Base-by-base conservation (phyloP, 352 stramenopile genomes). In the Halophytophthora polymorphica region DNA sequence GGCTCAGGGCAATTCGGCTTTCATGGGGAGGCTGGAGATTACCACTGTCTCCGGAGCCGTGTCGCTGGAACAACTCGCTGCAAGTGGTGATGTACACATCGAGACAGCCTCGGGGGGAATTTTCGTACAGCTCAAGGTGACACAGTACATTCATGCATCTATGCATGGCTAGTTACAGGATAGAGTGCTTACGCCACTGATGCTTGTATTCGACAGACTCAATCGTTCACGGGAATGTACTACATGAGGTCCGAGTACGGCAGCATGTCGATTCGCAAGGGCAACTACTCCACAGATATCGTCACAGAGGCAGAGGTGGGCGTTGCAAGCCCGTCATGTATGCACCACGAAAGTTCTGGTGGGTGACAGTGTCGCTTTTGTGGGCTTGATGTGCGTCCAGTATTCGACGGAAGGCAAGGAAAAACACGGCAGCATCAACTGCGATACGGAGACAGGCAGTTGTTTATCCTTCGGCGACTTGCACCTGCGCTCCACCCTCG, bases 101-200 rank as follows among this genome's bases (percentile, higher is more conserved):
- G 81, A 91, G 41, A 82, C 81, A 25, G 71, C 73, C 5, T 89
- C 77, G 15, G 81, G 81, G 12, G 73, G 69, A 51, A 78, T 89
- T 39, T 60, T 56, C 6, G 41, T 91, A 14, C 80, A 89, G 19
- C 54, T 91, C 7, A 62, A 63, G 33, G 65, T 78, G 25, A 43
- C 50, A 28, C 2, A 31, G n/a, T 45, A 7, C 6, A 33, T 23
- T 21, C 17, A 23, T 2, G 3, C 11, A 4, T 11, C 5, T 3
- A 17, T 45, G 15, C 18, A 31, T 31, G 25, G 8, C 4, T 31
- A 31, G 4, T 31, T n/a, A n/a, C n/a, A n/a, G 25, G 4, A 8
- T 31, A 8, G 25, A 31, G 25, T 31, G 8, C 25, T 31, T 10
- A 31, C 4, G 25, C 8, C 14, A 14, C 52, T 13, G 38, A 1